Evolutionary conservation across 257 asterid species (phyloP).

Genomic region (Anisodus tanguticus): DNA sequence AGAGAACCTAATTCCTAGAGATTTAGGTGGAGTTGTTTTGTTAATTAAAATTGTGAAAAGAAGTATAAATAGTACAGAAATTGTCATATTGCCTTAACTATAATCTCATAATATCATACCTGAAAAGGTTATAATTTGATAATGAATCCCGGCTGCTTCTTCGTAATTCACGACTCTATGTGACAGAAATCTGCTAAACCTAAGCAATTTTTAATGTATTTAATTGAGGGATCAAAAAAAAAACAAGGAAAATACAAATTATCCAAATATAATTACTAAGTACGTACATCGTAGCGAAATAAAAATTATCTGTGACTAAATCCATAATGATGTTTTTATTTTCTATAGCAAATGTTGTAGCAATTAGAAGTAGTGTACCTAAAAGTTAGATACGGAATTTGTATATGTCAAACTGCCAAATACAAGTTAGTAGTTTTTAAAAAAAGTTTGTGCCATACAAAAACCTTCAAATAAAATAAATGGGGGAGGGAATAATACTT

Average conservation of each 20-base stretch:
- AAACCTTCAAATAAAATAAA: too few species aligned
- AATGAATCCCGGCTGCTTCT: too few species aligned
- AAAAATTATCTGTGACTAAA: not conserved
- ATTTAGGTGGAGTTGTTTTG: not conserved
- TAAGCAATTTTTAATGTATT: not conserved
- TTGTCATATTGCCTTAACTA: not conserved
- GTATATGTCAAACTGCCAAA: too few species aligned
- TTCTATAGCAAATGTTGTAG: not conserved
- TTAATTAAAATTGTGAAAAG: not conserved
- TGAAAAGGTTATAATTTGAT: too few species aligned
- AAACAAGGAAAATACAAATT: not conserved
- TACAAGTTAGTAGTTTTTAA: too few species aligned
- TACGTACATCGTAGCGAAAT: not conserved
- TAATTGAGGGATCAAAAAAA: not conserved
- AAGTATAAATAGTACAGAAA: not conserved
- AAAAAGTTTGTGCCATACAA: too few species aligned
- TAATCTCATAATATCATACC: not conserved
- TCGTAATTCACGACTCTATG: too few species aligned
- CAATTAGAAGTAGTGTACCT: not conserved
- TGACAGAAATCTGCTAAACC: too few species aligned
- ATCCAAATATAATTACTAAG: not conserved
- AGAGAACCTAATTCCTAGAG: not conserved
- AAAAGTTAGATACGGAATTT: too few species aligned
- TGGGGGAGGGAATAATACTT: too few species aligned
- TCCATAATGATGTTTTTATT: not conserved